These are phyloP conservation scores for Amylocarpus encephaloides DNA, from an alignment of 2,329 filamentous ascomycete species.

Conservation along the genomic window DNA sequence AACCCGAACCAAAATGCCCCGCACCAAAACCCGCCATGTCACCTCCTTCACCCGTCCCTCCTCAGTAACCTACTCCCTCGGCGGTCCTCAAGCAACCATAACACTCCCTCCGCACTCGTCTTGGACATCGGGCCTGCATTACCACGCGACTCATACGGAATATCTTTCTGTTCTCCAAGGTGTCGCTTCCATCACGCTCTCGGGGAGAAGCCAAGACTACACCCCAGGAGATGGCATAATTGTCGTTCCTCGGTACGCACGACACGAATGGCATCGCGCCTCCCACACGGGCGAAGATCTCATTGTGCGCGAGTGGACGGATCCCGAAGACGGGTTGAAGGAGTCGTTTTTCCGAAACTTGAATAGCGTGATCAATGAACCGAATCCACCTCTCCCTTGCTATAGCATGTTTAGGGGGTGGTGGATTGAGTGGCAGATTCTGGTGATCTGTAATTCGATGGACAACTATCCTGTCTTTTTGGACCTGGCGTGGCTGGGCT, in stretches of 20 bases:
- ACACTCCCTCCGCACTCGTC: neutral
- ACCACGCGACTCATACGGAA: slow-evolving; percentile 20
- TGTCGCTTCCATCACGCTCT: slow-evolving; percentile 10
- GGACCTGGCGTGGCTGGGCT: neutral
- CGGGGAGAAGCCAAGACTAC: slow-evolving; percentile 4
- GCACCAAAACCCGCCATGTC: too few relatives aligned
- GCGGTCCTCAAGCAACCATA: too few relatives aligned
- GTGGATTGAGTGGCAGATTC: neutral
- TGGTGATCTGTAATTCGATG: neutral
- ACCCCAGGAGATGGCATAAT: slow-evolving; percentile 9
- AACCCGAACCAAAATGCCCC: too few relatives aligned
- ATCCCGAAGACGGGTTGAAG: slow-evolving; percentile 17
- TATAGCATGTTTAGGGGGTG: neutral
- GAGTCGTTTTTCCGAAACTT: slow-evolving; percentile 20
- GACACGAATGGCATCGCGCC: slow-evolving; percentile 17
- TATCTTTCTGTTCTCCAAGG: slow-evolving; percentile 15
- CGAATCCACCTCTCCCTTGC: neutral
- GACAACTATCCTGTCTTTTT: slow-evolving; percentile 2
- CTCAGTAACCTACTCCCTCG: too few relatives aligned
- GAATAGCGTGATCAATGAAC: slow-evolving; percentile 12
- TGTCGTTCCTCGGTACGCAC: slow-evolving; percentile 7
- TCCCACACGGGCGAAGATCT: slow-evolving; percentile 5
- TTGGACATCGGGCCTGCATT: slow-evolving; percentile 18
- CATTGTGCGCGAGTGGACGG: slow-evolving; percentile 16
- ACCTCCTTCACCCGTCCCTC: too few relatives aligned